Evolutionary conservation across 2,329 filamentous ascomycete species (phyloP), one percentile per base, ranked within the genome.

Genomic region (Penicillium sp.): DNA sequence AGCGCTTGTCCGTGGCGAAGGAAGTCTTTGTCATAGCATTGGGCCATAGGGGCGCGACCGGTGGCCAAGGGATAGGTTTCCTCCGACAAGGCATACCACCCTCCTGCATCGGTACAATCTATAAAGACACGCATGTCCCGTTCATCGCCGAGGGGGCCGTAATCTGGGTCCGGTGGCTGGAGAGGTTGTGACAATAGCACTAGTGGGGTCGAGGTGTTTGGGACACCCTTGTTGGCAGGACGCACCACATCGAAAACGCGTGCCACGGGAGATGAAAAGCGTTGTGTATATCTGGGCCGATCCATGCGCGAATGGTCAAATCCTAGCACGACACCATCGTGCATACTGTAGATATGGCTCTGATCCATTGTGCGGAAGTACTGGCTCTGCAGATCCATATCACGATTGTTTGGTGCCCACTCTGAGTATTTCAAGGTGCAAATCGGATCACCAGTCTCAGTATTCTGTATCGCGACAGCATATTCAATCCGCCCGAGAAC

Each of bases 1-100:
- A 74, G 60, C 1, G 69, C 63, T 37, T 70, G 66, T 4, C 69
- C 67, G 36, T 60, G 54, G 8, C 64, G 63, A 38, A 72, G 66
- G 41, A 71, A 83, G 50, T 76, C 75, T 46, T 75, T 75, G 41
- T 76, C 74, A 56, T 83, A 82, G 62, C 78, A 82, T 45, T 76
- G 70, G 8, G 83, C 82, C 54, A 74, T 71, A 19, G 76, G 73
- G 4, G 82, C 83, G 34, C 79, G 84, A 45, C 89, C 82, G 18
- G 91, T 86, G 25, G 95, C 89, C 9, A 92, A 79, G 3, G 93
- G 93, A 61, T 96, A 97, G 8, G 83, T 83, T 34, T 78, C 79
- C 50, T 95, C 92, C 1, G 92, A 96, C 72, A 97, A 80, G 28
- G 91, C 93, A 68, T 92, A 99, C 90, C 92, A 97, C 53, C 88